Evolutionary conservation across 179 eudicot species (phyloP), one percentile per base, ranked within the genome.

Genomic region (Carnegiea gigantea): DNA sequence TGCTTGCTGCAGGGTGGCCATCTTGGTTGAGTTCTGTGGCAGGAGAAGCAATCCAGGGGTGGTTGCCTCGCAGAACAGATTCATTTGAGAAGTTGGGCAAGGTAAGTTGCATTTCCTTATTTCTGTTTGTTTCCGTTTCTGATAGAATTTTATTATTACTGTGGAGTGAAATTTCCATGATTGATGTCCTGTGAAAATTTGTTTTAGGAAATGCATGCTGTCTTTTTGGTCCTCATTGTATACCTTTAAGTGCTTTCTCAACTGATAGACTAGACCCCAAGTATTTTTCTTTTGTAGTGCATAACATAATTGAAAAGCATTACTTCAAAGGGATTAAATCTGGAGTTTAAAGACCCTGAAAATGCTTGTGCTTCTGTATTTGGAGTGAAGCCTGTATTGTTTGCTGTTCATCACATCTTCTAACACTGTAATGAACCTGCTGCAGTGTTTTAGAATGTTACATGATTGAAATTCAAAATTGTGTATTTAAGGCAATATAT

Each of bases 11-110:
- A 2, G 92, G 88, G 4, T 90, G 92, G 92, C 92, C 92, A 0
- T 85, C 89, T 70, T 90, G 92, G 92, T 84, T 90, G 77, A 83
- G 70, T 65, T 84, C 89, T 65, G 92, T 90, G 2, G 91, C 92
- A 20, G 89, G 86, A 17, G 91, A 88, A 78, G 92, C 92, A 0
- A 88, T 90, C 54, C 89, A 87, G 64, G 92, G 92, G 0, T 90
- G 92, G 92, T 21, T 85, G 36, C 91, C 92, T 81, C 81, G 92
- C 48, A 65, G 85, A 48, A 85, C 88, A 8, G 87, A 90, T 77
- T 85, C 91, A 0, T 90, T 88, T 78, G 89, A 90, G 82, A 88
- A 87, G 85, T 73, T 90, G 78, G 91, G 87, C 51, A 90, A 90
- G 82, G 92, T 90, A 53, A 70, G 83, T 80, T 73, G 10, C 10